Evolutionary conservation across 768 basidiomycete species (phyloP), one percentile per base, ranked within the genome.

Genomic region (Termitomyces bulborhizus): DNA sequence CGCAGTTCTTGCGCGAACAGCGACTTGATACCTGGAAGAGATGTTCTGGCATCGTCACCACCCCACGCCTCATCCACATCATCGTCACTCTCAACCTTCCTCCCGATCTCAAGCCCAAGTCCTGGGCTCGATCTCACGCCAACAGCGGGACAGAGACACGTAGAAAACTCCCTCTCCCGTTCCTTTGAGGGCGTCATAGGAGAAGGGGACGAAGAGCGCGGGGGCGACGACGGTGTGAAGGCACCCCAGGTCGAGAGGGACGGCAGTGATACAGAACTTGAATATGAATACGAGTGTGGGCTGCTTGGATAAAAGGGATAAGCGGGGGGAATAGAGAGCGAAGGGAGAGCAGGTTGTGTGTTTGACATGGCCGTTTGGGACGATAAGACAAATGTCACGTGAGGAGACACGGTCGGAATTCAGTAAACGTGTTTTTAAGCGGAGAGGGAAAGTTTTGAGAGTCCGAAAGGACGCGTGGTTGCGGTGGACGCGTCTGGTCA

Each of bases 321-420:
- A 8, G 43, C 43, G 13, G 26, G 26, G 50, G 65, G 63, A 48
- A 66, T 57, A 37, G 63, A 60, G 58, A 64, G 64, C 42, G 70
- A 61, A 55, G 67, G 68, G 42, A 63, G 65, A 48, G 46, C 2
- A 2, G 16, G 24, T 1, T 9, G 15, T 37, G 8, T 57, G 62
- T 67, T 61, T 59, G 70, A 74, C 75, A 76, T 77, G 75, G 66
- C 56, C 51, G 75, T 76, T 69, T 15, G 60, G 61, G 68, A 68
- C 70, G 76, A 77, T 76, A 76, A 76, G 69, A 71, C 65, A 64
- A 48, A 40, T 42, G 61, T 78, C 75, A 76, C 76, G 75, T 76
- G 76, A 21, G 45, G 51, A 31, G 51, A 59, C 68, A 62, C 34
- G n/a, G 5, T 36, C 8, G 24, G 15, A 16, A 18, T 12, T 37